Evolutionary conservation across 1,139 yeast genomes (phyloP), one percentile per base, ranked within the genome.

Genomic region (Hansenula sp.): DNA sequence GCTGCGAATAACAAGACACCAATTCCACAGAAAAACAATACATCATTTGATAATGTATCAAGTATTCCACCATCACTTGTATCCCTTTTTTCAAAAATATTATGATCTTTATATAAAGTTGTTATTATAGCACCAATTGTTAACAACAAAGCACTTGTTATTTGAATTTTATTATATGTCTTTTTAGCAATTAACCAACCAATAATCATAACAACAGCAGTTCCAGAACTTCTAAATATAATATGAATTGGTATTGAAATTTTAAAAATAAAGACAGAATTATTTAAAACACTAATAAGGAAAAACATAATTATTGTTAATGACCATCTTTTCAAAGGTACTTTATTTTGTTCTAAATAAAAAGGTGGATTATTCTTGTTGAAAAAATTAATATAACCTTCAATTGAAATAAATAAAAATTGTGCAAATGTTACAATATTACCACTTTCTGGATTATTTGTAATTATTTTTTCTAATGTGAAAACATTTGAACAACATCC

Each of bases 401-500:
- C 68, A 0, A 71, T 7, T 2, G 84, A 58, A 7, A 82, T 77
- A 44, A 76, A 68, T 12, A 77, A 36, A 52, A 81, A 81, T 53
- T 84, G 92, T 26, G 68, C 58, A 44, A 81, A 76, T 2, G 90
- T 82, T 16, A 83, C 65, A 11, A 79, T 57, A 14, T 67, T 66
- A 4, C 83, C 82, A 9, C 71, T 54, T n/a, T 58, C 58, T 5
- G 64, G 71, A 37, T 56, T 59, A 27, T 55, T 61, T 16, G 60
- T 47, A 7, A 81, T 62, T 18, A 82, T 64, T 32, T 68, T 60
- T 55, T 84, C 92, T 36, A 84, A 61, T 1, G 82, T 69, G 47
- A 77, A 68, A 27, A 82, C 90, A 58, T 82, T 83, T 24, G 78
- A 66, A 53, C 92, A 83, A 54, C 92, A 84, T 3, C 92, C 89